phyloP scores from a whole-genome alignment of 257 asterid genomes.

The Solanum raphanifolium region DNA sequence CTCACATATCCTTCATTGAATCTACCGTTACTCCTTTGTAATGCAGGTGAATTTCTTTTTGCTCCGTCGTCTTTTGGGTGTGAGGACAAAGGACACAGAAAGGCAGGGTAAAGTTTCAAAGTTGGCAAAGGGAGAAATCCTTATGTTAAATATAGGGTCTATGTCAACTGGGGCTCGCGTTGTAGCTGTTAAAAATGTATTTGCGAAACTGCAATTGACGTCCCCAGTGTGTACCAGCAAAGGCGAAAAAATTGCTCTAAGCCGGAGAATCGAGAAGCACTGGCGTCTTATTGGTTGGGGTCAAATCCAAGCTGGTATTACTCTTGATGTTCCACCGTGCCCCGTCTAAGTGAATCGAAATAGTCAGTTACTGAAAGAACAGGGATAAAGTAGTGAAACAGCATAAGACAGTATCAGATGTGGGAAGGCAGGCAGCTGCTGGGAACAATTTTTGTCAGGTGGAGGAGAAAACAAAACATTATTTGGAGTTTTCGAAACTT shows the following conservation, averaged over 20 bases:
- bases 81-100: conserved; percentile 89
- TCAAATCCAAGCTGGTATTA: conserved; percentile 82
- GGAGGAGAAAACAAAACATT: conserved; percentile 42
- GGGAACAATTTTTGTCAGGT: conserved; percentile 49
- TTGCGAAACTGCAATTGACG: conserved; percentile 84
- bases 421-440: conserved; percentile 41
- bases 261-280: conserved; percentile 95
- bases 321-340: conserved; percentile 85
- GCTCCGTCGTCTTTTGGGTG: conserved; percentile 81
- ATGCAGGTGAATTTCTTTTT: conserved; percentile 83
- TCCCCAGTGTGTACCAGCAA: conserved; percentile 97
- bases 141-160: conserved; percentile 94
- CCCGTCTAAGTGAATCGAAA: conserved; percentile 34
- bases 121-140: conserved; percentile 82
- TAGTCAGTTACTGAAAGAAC: not conserved
- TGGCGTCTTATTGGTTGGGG: conserved; percentile 99
- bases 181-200: conserved; percentile 73
- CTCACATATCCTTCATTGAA: not conserved
- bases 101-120: conserved; percentile 86
- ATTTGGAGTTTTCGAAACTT: conserved; percentile 11
- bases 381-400: not conserved
- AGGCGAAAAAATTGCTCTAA: conserved; percentile 85
- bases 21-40: not conserved
- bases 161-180: conserved; percentile 98
- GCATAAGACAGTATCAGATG: conserved; percentile 22